Percentiles rank a stretch among this genome's conserved stretches.
Evolutionary conservation across 768 basidiomycete genomes (phyloP).

Genomic region (Dacryopinax spathularia): DNA sequence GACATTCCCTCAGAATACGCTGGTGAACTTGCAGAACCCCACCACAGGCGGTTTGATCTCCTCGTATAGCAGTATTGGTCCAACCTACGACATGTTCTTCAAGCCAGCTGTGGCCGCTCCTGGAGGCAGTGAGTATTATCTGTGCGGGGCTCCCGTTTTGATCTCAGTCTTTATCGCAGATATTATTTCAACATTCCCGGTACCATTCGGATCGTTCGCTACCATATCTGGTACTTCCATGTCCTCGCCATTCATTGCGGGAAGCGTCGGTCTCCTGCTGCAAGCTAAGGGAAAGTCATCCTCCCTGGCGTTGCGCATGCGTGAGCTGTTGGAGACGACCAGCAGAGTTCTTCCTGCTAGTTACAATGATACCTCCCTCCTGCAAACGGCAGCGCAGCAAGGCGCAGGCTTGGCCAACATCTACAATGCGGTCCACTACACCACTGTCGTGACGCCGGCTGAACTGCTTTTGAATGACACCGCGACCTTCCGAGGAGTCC

Average conservation of each 20-base stretch:
- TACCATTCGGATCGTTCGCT: constrained; percentile 28
- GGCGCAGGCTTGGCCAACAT: constrained; percentile 46
- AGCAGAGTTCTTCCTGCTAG: constrained; percentile 32
- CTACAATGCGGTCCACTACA: constrained; percentile 41
- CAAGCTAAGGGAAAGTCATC: constrained; percentile 27
- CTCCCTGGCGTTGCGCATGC: constrained; percentile 21
- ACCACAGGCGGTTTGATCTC: constrained; percentile 41
- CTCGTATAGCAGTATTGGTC: constrained; percentile 42
- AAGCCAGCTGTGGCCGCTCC: constrained; percentile 42
- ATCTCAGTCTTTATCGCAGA: constrained; percentile 14
- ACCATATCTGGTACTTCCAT: constrained; percentile 34
- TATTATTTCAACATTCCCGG: constrained; percentile 35
- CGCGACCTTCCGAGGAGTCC: constrained; percentile 31
- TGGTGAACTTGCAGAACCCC: constrained; percentile 34
- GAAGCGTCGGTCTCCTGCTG: constrained; percentile 33
- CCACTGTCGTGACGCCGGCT: constrained; percentile 38
- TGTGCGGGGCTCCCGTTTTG: background rate
- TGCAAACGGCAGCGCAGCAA: constrained; percentile 40
- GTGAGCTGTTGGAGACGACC: constrained; percentile 37
- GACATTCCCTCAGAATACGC: constrained; percentile 34
- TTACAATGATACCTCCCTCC: constrained; percentile 35
- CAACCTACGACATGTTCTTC: constrained; percentile 45
- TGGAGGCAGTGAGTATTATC: constrained; percentile 26
- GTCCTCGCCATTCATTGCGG: constrained; percentile 33
- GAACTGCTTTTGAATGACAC: constrained; percentile 55